These are phyloP conservation scores for Pisolithus marmoratus DNA, from an alignment of 768 basidiomycete genomes.

Conservation along the genomic window DNA sequence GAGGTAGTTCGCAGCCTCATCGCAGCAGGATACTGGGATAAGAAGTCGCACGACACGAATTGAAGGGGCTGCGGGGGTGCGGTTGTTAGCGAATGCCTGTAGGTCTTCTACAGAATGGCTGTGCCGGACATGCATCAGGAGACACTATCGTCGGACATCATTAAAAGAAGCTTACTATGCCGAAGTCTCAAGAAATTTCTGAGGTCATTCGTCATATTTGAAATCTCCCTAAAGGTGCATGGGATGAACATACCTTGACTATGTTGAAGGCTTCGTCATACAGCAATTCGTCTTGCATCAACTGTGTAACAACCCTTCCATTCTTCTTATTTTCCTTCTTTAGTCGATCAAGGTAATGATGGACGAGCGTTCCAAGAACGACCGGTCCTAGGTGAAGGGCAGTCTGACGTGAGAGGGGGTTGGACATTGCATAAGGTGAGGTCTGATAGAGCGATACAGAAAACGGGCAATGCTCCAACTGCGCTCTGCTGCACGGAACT, in stretches of 20 bases:
- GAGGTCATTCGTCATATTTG: neutral
- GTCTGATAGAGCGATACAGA: neutral
- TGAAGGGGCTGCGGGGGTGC: conserved; percentile 82
- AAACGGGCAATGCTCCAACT: too few relatives aligned
- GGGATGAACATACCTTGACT: conserved; percentile 48
- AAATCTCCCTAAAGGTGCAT: neutral
- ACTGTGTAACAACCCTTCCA: conserved; percentile 37
- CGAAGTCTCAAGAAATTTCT: conserved; percentile 75
- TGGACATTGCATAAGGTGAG: conserved; percentile 27
- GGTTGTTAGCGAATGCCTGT: conserved; percentile 71
- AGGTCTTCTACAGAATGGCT: conserved; percentile 86
- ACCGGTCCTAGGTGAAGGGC: conserved; percentile 67
- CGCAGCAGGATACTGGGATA: conserved; percentile 72
- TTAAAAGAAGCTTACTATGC: conserved; percentile 46
- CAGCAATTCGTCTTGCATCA: conserved; percentile 69
- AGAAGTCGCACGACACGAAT: conserved; percentile 65
- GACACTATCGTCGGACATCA: neutral
- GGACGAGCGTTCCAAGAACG: conserved; percentile 71
- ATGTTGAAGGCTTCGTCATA: conserved; percentile 79
- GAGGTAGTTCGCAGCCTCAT: conserved; percentile 65
- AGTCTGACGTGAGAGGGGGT: conserved; percentile 56
- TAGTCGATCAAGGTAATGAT: conserved; percentile 74
- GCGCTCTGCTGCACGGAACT: neutral
- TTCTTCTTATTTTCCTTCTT: conserved; percentile 37
- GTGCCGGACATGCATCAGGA: neutral